A percentile compares a stretch with the other conserved stretches of the same genome.
phyloP scores from a whole-genome alignment of 139 green algal species.

The Eudorina sp. region DNA sequence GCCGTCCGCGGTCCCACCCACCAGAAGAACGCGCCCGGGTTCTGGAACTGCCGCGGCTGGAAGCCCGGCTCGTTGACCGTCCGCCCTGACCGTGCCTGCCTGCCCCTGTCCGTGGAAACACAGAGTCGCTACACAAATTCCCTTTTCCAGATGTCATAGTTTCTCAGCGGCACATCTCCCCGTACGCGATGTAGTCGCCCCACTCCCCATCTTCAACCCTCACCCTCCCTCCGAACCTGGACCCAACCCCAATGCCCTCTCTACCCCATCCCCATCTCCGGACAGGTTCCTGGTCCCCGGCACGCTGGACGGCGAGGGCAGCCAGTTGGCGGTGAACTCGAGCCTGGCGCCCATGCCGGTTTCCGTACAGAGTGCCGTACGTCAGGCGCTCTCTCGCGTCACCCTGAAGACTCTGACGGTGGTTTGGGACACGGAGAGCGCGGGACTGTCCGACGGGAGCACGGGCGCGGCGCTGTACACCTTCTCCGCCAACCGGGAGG shows the following conservation, averaged over 20 bases:
- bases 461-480: constrained; percentile 31
- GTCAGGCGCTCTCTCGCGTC: not conserved
- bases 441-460: not conserved
- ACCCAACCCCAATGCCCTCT: not conserved
- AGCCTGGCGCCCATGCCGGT: constrained; percentile 28
- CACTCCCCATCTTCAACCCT: too few relatives aligned
- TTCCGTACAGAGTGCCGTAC: not conserved
- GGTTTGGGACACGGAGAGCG: not conserved
- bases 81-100: too few relatives aligned
- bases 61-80: too few relatives aligned
- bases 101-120: too few relatives aligned
- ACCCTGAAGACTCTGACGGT: constrained; percentile 18
- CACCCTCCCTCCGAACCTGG: too few relatives aligned
- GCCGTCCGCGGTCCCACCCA: too few relatives aligned
- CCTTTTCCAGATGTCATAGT: too few relatives aligned
- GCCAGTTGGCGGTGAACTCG: not conserved
- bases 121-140: too few relatives aligned
- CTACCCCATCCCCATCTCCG: not conserved
- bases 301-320: not conserved
- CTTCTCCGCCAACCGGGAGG: constrained; percentile 27
- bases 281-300: not conserved
- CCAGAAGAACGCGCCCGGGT: too few relatives aligned
- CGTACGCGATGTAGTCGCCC: too few relatives aligned
- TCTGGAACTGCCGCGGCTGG: too few relatives aligned
- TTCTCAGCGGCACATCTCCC: too few relatives aligned